phyloP scores from a whole-genome alignment of 2,329 filamentous ascomycete genomes.

The Colletotrichum sp. region DNA sequence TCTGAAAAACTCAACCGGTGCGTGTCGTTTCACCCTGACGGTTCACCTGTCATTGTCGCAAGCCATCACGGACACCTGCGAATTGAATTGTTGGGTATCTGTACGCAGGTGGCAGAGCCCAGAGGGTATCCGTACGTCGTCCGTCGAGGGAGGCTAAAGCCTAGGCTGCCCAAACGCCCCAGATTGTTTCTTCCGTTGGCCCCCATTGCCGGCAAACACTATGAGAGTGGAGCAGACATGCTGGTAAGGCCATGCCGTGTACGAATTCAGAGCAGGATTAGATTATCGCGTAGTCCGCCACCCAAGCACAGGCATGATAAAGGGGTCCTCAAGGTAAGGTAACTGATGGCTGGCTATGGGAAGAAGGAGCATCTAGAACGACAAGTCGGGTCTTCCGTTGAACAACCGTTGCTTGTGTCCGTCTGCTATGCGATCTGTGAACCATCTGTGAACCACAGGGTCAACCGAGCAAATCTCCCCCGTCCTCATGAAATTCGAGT shows the following conservation, averaged over 20 bases:
- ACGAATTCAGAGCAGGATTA: neutral
- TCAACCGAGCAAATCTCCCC: neutral
- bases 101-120: neutral
- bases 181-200: constrained; percentile 4
- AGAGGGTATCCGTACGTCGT: neutral
- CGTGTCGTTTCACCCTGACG: neutral
- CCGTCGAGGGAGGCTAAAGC: neutral
- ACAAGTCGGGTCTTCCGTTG: neutral
- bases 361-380: neutral
- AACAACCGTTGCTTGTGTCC: neutral
- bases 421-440: neutral
- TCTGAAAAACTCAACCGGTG: neutral
- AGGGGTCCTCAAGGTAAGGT: neutral
- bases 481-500: neutral
- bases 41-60: constrained; percentile 8
- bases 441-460: neutral
- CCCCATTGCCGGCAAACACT: neutral
- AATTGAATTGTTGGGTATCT: neutral
- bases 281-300: neutral
- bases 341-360: neutral
- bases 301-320: neutral
- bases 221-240: constrained; percentile 1
- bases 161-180: neutral
- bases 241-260: neutral
- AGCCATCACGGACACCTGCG: neutral